phyloP scores from a whole-genome alignment of 2,329 filamentous ascomycete genomes.

The Saccharata proteae region DNA sequence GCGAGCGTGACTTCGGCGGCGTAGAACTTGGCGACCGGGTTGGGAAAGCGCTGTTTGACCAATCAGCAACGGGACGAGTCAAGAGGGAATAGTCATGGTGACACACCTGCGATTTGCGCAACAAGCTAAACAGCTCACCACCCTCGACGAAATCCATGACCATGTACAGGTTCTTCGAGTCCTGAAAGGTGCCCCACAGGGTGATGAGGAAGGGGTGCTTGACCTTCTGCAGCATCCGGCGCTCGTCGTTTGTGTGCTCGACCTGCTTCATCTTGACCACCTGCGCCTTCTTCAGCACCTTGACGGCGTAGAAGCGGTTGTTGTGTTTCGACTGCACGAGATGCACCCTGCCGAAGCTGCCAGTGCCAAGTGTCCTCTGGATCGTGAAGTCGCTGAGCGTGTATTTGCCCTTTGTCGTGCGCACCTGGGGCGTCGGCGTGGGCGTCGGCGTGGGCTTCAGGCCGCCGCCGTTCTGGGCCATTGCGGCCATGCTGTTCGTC shows the following conservation, averaged over 20 bases:
- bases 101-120: slow-evolving; percentile 81
- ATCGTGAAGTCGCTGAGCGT: slow-evolving; percentile 83
- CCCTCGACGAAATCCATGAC: slow-evolving; percentile 99
- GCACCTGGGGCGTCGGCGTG: slow-evolving; percentile 20
- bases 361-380: slow-evolving; percentile 83
- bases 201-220: slow-evolving; percentile 98
- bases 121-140: slow-evolving; percentile 87
- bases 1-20: slow-evolving; percentile 93
- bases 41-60: slow-evolving; percentile 73
- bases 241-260: slow-evolving; percentile 97
- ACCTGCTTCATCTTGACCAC: slow-evolving; percentile 99
- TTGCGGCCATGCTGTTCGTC: slow-evolving; percentile 10
- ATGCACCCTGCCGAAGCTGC: slow-evolving; percentile 93
- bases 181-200: slow-evolving; percentile 96
- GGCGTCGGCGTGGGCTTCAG: slow-evolving; percentile 25
- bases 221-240: slow-evolving; percentile 88
- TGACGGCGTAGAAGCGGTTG: slow-evolving; percentile 94
- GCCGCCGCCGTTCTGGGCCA: slow-evolving; percentile 23
- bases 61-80: slow-evolving; percentile 9
- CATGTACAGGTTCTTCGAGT: slow-evolving; percentile 95
- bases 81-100: slow-evolving; percentile 16
- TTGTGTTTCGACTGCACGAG: slow-evolving; percentile 97
- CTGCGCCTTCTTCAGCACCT: slow-evolving; percentile 96
- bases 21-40: slow-evolving; percentile 98
- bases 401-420: slow-evolving; percentile 95